Base-by-base conservation (phyloP, 1,284 basidiomycete genomes). In the Pterulicium gracile region DNA sequence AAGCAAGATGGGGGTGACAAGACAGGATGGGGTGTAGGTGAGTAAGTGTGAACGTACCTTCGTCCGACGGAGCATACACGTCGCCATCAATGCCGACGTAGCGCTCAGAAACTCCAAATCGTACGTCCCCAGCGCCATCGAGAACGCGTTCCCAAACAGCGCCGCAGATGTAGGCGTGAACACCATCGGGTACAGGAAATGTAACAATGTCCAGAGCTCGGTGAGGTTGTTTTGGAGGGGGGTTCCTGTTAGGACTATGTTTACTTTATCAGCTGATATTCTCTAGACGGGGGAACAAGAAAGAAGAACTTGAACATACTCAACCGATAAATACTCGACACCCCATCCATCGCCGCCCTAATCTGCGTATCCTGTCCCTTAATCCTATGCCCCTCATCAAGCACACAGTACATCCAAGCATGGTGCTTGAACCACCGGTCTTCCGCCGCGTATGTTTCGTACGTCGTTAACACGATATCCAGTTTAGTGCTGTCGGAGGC, bases 361-460 rank as follows among this genome's bases (percentile, higher is more conserved):
- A 76, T 46, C 4, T 65, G 61, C 4, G 73, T 73, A 2, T 69
- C 70, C 1, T 66, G 53, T 49, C 78, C 79, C 55, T 80, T 81
- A 55, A 81, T 75, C 52, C 63, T 70, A 58, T 81, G 78, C 0
- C 78, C 78, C 56, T 79, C 77, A 46, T 79, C 77, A 13, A 80
- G 65, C 13, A 80, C 73, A 49, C 72, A 71, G 47, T 76, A 77
- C 15, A 59, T 66, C 75, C 75, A 81, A 12, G 69, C 62, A 20
- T 65, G 64, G 4, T 59, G 60, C 59, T 79, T 80, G 59, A 81
- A 72, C 77, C 77, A 81, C 1, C 48, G 43, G 39, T 75, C 63
- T 40, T 78, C 73, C 4, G 64, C 55, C 27, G 62, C 65, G 47
- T 68, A 77, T 0, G 62, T 54, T 17, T 81, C 79, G 51, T 81